phyloP scores from a whole-genome alignment of 106 monocot genomes.

The Ottelia alismoides region DNA sequence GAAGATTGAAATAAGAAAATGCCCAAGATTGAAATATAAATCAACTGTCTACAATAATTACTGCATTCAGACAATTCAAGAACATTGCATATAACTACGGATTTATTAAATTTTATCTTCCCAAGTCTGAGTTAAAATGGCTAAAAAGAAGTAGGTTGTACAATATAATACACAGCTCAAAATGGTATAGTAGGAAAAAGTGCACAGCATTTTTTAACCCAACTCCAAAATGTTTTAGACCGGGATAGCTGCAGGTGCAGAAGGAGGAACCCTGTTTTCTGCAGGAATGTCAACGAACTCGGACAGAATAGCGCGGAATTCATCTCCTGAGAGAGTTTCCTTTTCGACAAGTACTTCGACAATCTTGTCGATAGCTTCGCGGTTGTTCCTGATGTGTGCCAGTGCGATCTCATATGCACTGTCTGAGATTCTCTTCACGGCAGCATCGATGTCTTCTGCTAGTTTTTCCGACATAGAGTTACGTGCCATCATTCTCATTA shows the following conservation, averaged over 20 bases:
- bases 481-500: constrained; percentile 99
- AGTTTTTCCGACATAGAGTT: constrained; percentile 97
- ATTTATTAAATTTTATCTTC: too few species aligned
- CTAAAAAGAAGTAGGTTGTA: too few species aligned
- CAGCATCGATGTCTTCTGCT: constrained; percentile 67
- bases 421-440: constrained; percentile 67
- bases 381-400: constrained; percentile 71
- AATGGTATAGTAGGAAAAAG: too few species aligned
- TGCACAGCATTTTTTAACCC: too few species aligned
- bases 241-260: constrained; percentile 36
- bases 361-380: constrained; percentile 87
- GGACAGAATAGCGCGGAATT: constrained; percentile 73
- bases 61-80: too few species aligned
- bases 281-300: constrained; percentile 75
- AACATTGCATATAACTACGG: too few species aligned
- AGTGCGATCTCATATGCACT: constrained; percentile 56
- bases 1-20: too few species aligned
- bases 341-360: constrained; percentile 77
- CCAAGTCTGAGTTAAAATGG: too few species aligned
- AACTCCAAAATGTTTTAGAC: too few species aligned
- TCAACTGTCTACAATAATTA: too few species aligned
- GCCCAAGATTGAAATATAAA: too few species aligned
- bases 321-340: constrained; percentile 65
- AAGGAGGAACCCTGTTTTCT: constrained; percentile 57
- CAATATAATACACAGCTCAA: too few species aligned